Base-by-base conservation (phyloP, 768 basidiomycete genomes). In the Psilocybe subaeruginosa region DNA sequence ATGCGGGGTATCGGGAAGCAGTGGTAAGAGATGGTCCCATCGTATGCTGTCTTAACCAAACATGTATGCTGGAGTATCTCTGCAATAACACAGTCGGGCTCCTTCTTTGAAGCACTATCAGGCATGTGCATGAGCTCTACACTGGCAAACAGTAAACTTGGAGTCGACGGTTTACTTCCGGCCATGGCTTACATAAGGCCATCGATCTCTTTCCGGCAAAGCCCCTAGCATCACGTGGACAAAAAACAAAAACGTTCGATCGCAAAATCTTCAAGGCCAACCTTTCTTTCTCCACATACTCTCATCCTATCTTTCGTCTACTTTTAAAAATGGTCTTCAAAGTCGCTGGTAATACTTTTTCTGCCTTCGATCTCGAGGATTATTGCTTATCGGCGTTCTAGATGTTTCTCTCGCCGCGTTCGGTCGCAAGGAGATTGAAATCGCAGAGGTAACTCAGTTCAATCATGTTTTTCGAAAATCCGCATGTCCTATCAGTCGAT, bases 391-490 rank as follows among this genome's bases (percentile, higher is more conserved):
- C 33, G 14, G 43, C 45, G 35, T 57, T 55, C 8, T 48, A 93
- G 95, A 95, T 74, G 82, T 97, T 71, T 99, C 96, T 71, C 93
- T 99, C 74, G 97, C 97, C 74, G 97, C 97, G 62, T 99, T 98
- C 80, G 95, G 97, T 78, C 95, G 97, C 83, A 99, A 99, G 83
- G 97, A 99, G 83, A 93, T 99, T 71, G 90, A 97, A 82, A 92
- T 99, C 77, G 97, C 97, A 65, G 97, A 99, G 90, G 96, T 97
- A 76, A 74, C 54, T 56, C 35, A 53, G 39, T 52, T 61, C 47
- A 46, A 30, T 39, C 29, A 47, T 47, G 48, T 61, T 39, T 49
- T 37, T 52, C 41, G 41, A 53, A 45, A 37, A 35, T 53, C 31
- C 8, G 31, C 16, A 8, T 30, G 16, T 66, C 54, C 54, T 62